Evolutionary conservation across 352 stramenopile genomes (phyloP).

Genomic region (Phytophthora tentaculata): DNA sequence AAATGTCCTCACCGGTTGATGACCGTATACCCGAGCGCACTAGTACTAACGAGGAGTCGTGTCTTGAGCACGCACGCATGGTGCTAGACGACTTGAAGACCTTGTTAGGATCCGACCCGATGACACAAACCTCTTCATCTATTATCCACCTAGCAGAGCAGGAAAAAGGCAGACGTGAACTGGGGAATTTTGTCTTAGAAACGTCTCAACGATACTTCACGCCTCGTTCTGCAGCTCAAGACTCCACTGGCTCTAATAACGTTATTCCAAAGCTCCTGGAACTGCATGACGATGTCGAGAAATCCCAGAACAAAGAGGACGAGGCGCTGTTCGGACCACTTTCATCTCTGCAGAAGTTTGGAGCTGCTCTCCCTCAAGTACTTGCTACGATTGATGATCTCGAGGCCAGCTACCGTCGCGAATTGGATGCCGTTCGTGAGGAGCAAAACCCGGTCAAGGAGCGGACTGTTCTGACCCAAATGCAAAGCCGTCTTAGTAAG

Average conservation of each 20-base stretch:
- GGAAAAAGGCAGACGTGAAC: conserved; percentile 62
- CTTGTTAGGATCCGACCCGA: conserved; percentile 49
- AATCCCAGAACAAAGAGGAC: conserved; percentile 64
- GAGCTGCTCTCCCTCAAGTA: conserved; percentile 48
- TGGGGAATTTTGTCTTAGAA: conserved; percentile 56
- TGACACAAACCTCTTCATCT: conserved; percentile 56
- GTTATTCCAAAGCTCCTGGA: conserved; percentile 38
- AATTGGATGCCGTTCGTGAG: conserved; percentile 49
- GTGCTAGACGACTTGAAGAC: conserved; percentile 48
- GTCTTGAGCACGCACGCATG: conserved; percentile 34
- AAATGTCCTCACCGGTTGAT: conserved; percentile 37
- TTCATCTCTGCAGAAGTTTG: conserved; percentile 48
- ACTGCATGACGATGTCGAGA: conserved; percentile 48
- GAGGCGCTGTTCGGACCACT: conserved; percentile 40
- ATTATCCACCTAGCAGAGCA: conserved; percentile 52
- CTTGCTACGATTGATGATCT: conserved; percentile 44
- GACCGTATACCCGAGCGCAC: conserved; percentile 21
- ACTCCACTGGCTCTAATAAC: not conserved
- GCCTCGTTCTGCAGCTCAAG: conserved; percentile 1
- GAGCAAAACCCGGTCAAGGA: conserved; percentile 72
- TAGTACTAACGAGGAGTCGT: conserved; percentile 21
- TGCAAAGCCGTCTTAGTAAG: conserved; percentile 41
- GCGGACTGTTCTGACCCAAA: conserved; percentile 41
- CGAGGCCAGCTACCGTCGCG: conserved; percentile 47
- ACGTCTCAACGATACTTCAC: conserved; percentile 45